These are phyloP conservation scores for Manihot esculenta DNA, from an alignment of 441 rosid species.

Conservation along the genomic window DNA sequence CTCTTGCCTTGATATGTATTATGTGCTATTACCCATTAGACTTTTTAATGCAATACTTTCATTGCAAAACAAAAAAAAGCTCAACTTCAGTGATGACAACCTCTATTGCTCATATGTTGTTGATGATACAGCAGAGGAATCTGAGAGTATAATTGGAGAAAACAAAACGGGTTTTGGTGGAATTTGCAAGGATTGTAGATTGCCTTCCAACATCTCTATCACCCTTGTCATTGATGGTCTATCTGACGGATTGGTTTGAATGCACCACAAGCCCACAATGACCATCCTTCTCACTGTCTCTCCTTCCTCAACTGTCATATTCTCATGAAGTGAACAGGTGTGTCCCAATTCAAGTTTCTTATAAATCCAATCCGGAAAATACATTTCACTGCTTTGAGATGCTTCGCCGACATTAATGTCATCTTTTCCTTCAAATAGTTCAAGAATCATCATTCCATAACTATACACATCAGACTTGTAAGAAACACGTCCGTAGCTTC, in stretches of 20 bases:
- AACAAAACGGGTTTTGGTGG: conserved; percentile 24
- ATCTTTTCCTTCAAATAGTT: conserved; percentile 30
- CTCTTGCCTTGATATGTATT: too few relatives aligned
- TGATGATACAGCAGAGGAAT: not conserved
- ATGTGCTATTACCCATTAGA: too few relatives aligned
- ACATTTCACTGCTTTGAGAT: not conserved
- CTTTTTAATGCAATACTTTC: too few relatives aligned
- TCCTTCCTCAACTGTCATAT: conserved; percentile 19
- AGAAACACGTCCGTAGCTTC: conserved; percentile 33
- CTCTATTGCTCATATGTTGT: not conserved
- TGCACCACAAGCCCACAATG: conserved; percentile 40
- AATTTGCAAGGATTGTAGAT: conserved; percentile 18
- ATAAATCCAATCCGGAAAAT: conserved; percentile 13
- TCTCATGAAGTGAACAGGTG: not conserved
- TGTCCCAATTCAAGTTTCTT: not conserved
- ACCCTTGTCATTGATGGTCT: conserved; percentile 35
- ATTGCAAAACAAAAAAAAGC: too few relatives aligned
- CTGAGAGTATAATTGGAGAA: conserved; percentile 13
- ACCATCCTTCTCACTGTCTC: conserved; percentile 26
- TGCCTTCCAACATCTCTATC: conserved; percentile 30
- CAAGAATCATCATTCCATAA: conserved; percentile 46
- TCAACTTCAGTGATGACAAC: too few relatives aligned
- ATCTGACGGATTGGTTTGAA: conserved; percentile 31
- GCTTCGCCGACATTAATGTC: not conserved
- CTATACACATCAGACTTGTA: conserved; percentile 39